Percentiles rank a stretch among this genome's conserved stretches.
Evolutionary conservation across 352 stramenopile genomes (phyloP).

Genomic region (Saprolegnia diclina): DNA sequence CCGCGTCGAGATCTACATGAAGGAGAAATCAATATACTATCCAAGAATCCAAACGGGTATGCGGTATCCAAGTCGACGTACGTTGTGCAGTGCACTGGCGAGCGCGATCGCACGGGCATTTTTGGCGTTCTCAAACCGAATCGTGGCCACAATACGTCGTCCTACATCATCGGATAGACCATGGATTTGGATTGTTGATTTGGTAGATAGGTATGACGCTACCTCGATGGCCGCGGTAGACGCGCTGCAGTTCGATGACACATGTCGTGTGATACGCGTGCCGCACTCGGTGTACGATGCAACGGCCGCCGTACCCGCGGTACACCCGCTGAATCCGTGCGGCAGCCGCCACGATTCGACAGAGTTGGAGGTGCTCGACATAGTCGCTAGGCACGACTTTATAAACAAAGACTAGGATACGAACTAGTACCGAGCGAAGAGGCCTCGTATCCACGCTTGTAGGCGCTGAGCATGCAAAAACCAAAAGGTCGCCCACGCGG

Average conservation of each 20-base stretch:
- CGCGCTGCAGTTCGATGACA: background rate
- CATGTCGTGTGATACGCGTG: background rate
- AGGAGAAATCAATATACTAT: background rate
- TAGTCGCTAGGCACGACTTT: background rate
- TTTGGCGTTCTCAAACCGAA: background rate
- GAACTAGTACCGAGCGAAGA: constrained; percentile 1
- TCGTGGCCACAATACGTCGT: background rate
- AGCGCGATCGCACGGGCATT: constrained; percentile 3
- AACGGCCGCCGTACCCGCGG: background rate
- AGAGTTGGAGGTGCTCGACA: background rate
- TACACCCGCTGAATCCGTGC: constrained; percentile 2
- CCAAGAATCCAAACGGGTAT: background rate
- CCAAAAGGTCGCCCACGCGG: background rate
- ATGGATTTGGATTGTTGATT: background rate
- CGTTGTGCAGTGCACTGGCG: background rate
- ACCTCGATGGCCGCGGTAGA: constrained; percentile 21
- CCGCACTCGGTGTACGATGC: background rate
- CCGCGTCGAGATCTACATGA: constrained; percentile 4
- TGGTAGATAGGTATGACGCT: background rate
- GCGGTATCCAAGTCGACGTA: background rate
- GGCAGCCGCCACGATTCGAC: background rate
- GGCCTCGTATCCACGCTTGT: constrained; percentile 10
- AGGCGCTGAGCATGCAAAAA: background rate
- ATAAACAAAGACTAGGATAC: background rate
- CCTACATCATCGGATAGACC: background rate